phyloP scores from a whole-genome alignment of 1,284 basidiomycete genomes.

The Fomitiporia mediterranea region DNA sequence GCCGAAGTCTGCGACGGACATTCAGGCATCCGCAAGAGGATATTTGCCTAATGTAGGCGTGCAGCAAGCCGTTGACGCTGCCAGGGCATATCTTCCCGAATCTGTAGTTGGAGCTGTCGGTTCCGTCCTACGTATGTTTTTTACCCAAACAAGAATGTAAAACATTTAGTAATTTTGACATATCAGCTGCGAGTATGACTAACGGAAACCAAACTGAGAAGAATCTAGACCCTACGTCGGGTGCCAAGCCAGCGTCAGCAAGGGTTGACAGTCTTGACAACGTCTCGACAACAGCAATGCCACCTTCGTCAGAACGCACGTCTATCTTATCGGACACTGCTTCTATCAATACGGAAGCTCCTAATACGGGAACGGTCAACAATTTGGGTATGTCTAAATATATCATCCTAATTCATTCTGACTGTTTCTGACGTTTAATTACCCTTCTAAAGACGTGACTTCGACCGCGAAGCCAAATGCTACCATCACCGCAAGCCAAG shows the following conservation, averaged over 20 bases:
- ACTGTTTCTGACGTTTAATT: background rate
- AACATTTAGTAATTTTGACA: background rate
- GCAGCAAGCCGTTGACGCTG: background rate
- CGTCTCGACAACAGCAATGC: background rate
- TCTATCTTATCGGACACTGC: background rate
- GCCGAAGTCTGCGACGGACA: background rate
- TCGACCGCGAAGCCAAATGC: background rate
- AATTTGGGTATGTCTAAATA: background rate
- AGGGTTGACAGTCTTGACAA: background rate
- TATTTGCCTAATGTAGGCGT: background rate
- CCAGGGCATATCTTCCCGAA: constrained; percentile 4
- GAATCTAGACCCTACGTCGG: background rate
- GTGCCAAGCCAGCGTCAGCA: background rate
- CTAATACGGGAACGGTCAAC: background rate
- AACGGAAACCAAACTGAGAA: background rate
- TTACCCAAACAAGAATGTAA: background rate
- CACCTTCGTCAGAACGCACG: background rate
- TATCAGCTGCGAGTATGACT: background rate
- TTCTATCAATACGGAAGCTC: background rate
- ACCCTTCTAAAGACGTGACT: background rate
- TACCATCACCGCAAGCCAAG: background rate
- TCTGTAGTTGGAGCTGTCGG: background rate
- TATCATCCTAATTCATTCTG: background rate
- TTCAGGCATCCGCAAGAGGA: background rate
- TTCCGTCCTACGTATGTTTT: constrained; percentile 1